Evolutionary conservation across 768 basidiomycete genomes (phyloP).

Genomic region (Tricholoma sp.): DNA sequence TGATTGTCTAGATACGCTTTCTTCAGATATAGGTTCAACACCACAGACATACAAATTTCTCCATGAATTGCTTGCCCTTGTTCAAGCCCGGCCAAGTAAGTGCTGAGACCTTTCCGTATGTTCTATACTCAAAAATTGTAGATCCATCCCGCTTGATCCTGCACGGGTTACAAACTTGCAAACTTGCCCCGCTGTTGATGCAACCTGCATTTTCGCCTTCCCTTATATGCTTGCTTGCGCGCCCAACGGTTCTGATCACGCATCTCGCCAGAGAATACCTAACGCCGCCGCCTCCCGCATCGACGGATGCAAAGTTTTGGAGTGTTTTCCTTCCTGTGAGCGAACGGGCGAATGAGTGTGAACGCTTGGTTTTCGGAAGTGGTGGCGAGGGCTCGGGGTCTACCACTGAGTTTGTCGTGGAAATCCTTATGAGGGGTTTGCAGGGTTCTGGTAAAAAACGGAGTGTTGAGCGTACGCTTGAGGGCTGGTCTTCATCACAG

Average conservation of each 20-base stretch:
- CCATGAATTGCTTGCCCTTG: slow-evolving; percentile 36
- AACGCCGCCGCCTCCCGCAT: slow-evolving; percentile 61
- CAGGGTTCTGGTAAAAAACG: slow-evolving; percentile 42
- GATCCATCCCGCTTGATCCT: slow-evolving; percentile 56
- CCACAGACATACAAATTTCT: slow-evolving; percentile 51
- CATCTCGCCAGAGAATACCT: slow-evolving; percentile 70
- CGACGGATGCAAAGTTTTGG: slow-evolving; percentile 73
- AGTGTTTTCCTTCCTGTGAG: slow-evolving; percentile 66
- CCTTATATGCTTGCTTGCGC: slow-evolving; percentile 58
- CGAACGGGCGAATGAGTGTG: slow-evolving; percentile 53
- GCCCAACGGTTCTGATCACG: slow-evolving; percentile 63
- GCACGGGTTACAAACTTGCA: slow-evolving; percentile 46
- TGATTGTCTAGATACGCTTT: slow-evolving; percentile 68
- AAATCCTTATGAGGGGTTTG: slow-evolving; percentile 48
- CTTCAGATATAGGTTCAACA: slow-evolving; percentile 50
- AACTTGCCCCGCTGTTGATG: slow-evolving; percentile 49
- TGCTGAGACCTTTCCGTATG: slow-evolving; percentile 1
- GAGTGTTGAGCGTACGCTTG: slow-evolving; percentile 54
- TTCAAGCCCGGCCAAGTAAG: slow-evolving; percentile 49
- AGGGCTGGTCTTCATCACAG: slow-evolving; percentile 49
- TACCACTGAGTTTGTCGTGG: slow-evolving; percentile 51
- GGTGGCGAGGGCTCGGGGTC: slow-evolving; percentile 46
- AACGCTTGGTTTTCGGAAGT: slow-evolving; percentile 54
- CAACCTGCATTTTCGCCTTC: slow-evolving; percentile 62
- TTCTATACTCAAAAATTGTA: slow-evolving; percentile 13